These are phyloP conservation scores for Marchantia paleacea DNA, from an alignment of 225 moss, liverwort and hornwort genomes.

Conservation along the genomic window DNA sequence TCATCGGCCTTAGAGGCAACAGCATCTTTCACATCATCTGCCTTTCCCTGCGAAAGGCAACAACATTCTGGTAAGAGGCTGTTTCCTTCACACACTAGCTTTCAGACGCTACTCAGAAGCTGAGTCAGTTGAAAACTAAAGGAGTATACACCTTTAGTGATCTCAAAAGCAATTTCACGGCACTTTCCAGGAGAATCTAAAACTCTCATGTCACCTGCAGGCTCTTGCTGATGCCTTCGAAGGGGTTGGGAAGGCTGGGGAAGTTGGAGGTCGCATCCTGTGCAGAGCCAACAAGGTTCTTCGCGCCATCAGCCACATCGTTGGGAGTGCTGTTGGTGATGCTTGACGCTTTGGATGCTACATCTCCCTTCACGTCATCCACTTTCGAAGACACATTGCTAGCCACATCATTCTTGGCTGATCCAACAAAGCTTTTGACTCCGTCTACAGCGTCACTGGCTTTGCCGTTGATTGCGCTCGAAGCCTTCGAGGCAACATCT, in stretches of 20 bases:
- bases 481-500: background rate
- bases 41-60: background rate
- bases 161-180: background rate
- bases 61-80: background rate
- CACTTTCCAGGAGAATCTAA: background rate
- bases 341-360: background rate
- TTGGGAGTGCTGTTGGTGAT: conserved; percentile 31
- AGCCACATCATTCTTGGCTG: conserved; percentile 1
- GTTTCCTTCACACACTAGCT: no score
- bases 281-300: conserved; percentile 16
- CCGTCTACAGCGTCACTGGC: background rate
- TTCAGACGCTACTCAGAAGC: no score
- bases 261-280: conserved; percentile 36
- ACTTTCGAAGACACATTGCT: conserved; percentile 11
- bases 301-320: conserved; percentile 35
- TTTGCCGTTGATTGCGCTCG: background rate
- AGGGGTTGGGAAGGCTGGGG: conserved; percentile 11
- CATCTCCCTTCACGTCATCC: conserved; percentile 7
- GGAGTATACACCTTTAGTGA: background rate
- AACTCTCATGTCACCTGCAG: background rate
- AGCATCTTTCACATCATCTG: background rate
- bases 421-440: background rate
- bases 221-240: conserved; percentile 5
- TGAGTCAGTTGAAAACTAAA: background rate
- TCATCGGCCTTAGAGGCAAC: background rate